phyloP scores from a whole-genome alignment of 2,329 filamentous ascomycete genomes.

The Monilinia fructicola region DNA sequence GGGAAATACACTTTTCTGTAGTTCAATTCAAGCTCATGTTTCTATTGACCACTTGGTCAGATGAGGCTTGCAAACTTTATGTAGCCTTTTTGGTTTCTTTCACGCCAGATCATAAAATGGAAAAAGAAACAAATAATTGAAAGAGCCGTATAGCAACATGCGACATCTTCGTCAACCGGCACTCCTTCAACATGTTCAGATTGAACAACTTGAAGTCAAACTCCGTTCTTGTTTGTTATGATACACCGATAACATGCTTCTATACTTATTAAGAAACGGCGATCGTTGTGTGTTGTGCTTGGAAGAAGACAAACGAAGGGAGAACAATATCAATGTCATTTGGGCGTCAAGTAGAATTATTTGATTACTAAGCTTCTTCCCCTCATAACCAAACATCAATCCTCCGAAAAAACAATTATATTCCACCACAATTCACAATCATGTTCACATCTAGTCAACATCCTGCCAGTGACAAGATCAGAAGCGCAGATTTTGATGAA shows the following conservation, averaged over 20 bases:
- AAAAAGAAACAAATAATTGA: too few relatives aligned
- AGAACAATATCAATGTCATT: background rate
- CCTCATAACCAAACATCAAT: background rate
- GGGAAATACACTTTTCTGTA: too few relatives aligned
- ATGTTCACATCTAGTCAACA: slow-evolving; percentile 23
- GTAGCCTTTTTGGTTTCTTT: too few relatives aligned
- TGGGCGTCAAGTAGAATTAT: background rate
- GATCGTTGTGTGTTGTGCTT: background rate
- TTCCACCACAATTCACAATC: background rate
- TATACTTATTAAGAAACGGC: background rate
- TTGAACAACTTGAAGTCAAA: background rate
- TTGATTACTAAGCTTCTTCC: background rate
- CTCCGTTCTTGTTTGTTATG: background rate
- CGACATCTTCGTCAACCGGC: background rate
- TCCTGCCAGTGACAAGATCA: background rate
- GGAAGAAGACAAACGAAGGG: background rate
- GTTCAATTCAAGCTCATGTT: background rate
- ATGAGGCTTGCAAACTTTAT: background rate
- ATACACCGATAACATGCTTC: background rate
- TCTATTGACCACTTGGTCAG: background rate
- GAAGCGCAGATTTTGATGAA: background rate
- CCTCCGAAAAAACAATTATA: background rate
- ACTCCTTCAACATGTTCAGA: background rate
- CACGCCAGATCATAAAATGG: too few relatives aligned
- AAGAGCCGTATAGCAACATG: background rate